Percentiles rank a stretch among this genome's conserved stretches.
Evolutionary conservation across 1,139 yeast species (phyloP).

Genomic region (Debaryomycetaceae sp.): DNA sequence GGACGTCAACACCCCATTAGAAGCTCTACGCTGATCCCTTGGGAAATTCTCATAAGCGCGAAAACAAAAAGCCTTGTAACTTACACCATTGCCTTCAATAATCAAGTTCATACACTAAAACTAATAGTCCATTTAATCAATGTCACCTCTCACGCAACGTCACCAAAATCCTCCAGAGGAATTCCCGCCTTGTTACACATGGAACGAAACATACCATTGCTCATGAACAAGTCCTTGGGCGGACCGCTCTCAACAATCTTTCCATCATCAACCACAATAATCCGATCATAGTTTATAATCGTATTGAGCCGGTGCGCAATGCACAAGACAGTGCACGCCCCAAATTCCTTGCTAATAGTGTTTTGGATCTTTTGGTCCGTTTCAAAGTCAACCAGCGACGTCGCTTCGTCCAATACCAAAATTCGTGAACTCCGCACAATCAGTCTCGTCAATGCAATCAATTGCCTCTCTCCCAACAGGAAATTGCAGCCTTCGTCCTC

Average conservation of each 20-base stretch:
- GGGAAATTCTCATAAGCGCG: too few relatives aligned
- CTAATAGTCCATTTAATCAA: conserved; percentile 2
- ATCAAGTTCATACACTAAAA: conserved; percentile 1
- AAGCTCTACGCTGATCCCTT: too few relatives aligned
- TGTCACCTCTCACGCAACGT: neutral
- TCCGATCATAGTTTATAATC: conserved; percentile 39
- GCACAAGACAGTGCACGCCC: conserved; percentile 39
- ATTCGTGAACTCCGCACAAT: conserved; percentile 40
- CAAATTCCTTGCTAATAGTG: conserved; percentile 35
- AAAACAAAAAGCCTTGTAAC: too few relatives aligned
- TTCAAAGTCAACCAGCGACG: conserved; percentile 46
- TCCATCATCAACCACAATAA: conserved; percentile 45
- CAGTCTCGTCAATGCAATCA: conserved; percentile 43
- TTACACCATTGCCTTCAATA: too few relatives aligned
- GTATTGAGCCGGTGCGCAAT: conserved; percentile 49
- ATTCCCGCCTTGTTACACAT: conserved; percentile 18
- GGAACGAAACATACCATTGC: conserved; percentile 10
- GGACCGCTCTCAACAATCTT: conserved; percentile 36
- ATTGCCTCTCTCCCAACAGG: conserved; percentile 45
- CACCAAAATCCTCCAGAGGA: conserved; percentile 11
- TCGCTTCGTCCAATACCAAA: conserved; percentile 45
- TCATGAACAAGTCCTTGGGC: conserved; percentile 30
- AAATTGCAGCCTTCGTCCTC: conserved; percentile 46
- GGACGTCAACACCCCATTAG: too few relatives aligned
- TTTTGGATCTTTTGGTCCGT: conserved; percentile 41